Conservation (phyloP, 1,284 basidiomycete genomes). For the Fomitopsis betulina region DNA sequence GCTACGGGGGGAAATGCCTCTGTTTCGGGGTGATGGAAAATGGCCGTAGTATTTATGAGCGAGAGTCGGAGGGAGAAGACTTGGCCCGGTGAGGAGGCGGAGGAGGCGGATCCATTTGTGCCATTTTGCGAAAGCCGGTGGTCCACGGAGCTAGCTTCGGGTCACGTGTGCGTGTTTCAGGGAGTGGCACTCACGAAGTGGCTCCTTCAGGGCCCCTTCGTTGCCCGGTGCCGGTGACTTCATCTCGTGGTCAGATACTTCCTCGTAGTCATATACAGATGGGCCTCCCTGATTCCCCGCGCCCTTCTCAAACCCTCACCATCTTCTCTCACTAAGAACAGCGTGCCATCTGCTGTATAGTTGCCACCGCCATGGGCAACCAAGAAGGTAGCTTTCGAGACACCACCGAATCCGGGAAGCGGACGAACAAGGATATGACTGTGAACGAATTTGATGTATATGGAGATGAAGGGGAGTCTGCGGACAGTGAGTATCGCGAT, state of each 20-base stretch:
- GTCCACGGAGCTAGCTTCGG: too few relatives aligned
- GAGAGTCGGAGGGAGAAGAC: neutral
- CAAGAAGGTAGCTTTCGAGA: neutral
- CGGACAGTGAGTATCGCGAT: conserved; percentile 14
- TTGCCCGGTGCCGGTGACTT: neutral
- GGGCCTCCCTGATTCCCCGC: neutral
- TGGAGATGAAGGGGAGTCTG: conserved; percentile 10
- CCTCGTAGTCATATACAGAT: neutral
- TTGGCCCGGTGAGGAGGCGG: neutral
- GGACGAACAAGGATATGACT: neutral
- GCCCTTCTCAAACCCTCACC: neutral
- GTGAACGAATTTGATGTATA: conserved; percentile 12
- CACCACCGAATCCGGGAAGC: neutral
- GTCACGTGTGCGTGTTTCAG: neutral
- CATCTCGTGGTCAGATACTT: neutral
- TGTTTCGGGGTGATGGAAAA: too few relatives aligned
- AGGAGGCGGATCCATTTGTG: too few relatives aligned
- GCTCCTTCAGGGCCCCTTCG: neutral
- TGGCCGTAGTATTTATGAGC: neutral
- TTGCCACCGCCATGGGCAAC: neutral
- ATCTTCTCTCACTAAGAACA: neutral
- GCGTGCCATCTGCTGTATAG: neutral
- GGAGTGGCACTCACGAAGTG: too few relatives aligned
- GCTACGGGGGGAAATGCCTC: too few relatives aligned
- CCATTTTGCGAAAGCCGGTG: too few relatives aligned